A percentile compares a stretch with the other conserved stretches of the same genome.
Conservation (phyloP, 2,329 filamentous ascomycete genomes). For the Cryphonectria radicalis region DNA sequence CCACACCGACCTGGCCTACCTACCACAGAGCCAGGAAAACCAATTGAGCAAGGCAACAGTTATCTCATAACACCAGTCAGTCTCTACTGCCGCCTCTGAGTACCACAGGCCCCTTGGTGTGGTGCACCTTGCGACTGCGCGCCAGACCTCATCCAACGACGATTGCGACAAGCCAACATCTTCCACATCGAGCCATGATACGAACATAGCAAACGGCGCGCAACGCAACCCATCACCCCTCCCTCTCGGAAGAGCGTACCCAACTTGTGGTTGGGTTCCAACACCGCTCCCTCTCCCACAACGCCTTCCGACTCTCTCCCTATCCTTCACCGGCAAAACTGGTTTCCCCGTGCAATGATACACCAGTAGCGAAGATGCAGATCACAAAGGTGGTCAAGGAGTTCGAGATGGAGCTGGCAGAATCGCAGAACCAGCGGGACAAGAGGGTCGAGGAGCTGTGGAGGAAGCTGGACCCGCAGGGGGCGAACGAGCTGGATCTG, state of each 20-base stretch:
- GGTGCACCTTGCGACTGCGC: background rate
- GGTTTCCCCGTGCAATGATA: constrained; percentile 44
- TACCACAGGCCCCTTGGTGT: background rate
- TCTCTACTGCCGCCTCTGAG: background rate
- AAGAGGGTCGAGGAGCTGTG: constrained; percentile 83
- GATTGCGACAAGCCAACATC: constrained; percentile 9
- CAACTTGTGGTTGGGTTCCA: background rate
- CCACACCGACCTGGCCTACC: background rate
- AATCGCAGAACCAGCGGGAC: constrained; percentile 79
- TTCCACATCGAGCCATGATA: constrained; percentile 10
- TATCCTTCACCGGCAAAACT: background rate
- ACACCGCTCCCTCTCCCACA: background rate
- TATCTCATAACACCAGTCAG: background rate
- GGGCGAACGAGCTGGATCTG: constrained; percentile 80
- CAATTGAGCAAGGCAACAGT: background rate
- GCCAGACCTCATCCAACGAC: background rate
- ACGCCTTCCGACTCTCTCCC: constrained; percentile 15
- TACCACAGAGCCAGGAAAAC: background rate
- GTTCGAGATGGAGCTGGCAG: constrained; percentile 68
- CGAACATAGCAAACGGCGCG: constrained; percentile 5
- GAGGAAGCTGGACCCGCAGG: constrained; percentile 77
- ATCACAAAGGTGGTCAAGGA: constrained; percentile 56
- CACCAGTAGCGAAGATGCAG: constrained; percentile 43
- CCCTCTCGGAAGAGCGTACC: background rate
- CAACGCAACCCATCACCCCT: background rate